A percentile compares a stretch with the other conserved stretches of the same genome.
phyloP scores from a whole-genome alignment of 768 basidiomycete species.

The Podaxis rugospora region DNA sequence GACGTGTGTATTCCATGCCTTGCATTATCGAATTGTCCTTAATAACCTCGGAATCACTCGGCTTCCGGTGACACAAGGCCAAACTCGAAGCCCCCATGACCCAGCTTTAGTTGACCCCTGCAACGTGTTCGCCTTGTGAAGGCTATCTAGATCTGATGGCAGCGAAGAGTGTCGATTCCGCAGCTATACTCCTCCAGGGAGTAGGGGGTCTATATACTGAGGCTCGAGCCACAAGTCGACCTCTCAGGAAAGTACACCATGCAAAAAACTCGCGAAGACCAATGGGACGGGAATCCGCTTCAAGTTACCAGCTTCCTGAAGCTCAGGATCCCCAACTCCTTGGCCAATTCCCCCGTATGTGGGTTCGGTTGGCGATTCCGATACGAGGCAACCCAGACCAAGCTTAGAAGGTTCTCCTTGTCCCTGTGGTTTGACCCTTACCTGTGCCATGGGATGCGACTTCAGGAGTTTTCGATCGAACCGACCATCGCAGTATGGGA shows the following conservation, averaged over 20 bases:
- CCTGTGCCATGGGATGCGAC: not conserved
- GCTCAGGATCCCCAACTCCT: not conserved
- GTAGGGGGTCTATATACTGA: too few relatives aligned
- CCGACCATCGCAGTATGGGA: not conserved
- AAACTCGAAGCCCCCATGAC: too few relatives aligned
- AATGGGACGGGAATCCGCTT: not conserved
- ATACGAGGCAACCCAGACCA: not conserved
- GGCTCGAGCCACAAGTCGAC: too few relatives aligned
- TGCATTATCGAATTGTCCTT: too few relatives aligned
- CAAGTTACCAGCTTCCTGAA: not conserved
- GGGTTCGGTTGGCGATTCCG: not conserved
- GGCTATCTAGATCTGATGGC: too few relatives aligned
- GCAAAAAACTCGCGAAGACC: not conserved
- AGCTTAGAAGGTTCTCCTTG: not conserved
- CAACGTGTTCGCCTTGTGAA: too few relatives aligned
- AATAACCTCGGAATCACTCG: too few relatives aligned
- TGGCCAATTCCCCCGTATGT: not conserved
- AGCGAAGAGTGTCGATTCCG: too few relatives aligned
- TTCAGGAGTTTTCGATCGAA: not conserved
- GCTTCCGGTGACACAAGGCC: too few relatives aligned
- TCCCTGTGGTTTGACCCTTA: not conserved
- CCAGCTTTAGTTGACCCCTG: too few relatives aligned
- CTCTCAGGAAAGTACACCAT: not conserved
- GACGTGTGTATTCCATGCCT: too few relatives aligned
- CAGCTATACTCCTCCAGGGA: too few relatives aligned